Conservation (phyloP, 176 grass and related monocot genomes). For the Musa itinerans region DNA sequence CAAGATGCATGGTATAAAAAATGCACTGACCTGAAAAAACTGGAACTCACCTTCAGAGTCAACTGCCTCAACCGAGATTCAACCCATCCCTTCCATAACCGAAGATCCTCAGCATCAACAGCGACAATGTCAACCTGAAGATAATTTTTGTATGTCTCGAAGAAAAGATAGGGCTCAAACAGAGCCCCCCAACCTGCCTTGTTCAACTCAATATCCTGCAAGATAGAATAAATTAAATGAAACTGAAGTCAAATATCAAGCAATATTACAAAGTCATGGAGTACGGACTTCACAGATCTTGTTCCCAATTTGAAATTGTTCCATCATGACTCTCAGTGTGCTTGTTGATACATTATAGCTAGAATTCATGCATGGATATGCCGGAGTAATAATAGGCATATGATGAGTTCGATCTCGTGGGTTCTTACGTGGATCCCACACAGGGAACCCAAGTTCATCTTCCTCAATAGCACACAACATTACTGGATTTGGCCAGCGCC, state of each 20-base stretch:
- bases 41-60: slow-evolving; percentile 61
- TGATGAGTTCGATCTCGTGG: slow-evolving; percentile 70
- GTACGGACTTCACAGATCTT: slow-evolving; percentile 66
- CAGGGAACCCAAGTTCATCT: slow-evolving; percentile 76
- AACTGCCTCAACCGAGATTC: slow-evolving; percentile 89
- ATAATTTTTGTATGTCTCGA: slow-evolving; percentile 95
- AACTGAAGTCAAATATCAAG: not conserved
- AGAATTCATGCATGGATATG: slow-evolving; percentile 97
- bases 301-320: slow-evolving; percentile 80
- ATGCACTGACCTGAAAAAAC: not conserved
- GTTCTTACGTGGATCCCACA: slow-evolving; percentile 94
- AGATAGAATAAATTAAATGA: not conserved
- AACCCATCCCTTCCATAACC: slow-evolving; percentile 95
- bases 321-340: slow-evolving; percentile 84
- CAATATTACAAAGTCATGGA: not conserved
- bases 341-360: slow-evolving; percentile 97
- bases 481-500: slow-evolving; percentile 90
- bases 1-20: not conserved
- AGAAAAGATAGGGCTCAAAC: slow-evolving; percentile 76
- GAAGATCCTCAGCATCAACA: slow-evolving; percentile 66
- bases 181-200: slow-evolving; percentile 68
- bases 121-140: slow-evolving; percentile 86
- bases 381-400: slow-evolving; percentile 98
- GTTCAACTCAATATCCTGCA: slow-evolving; percentile 87
- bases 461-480: slow-evolving; percentile 90